Base-by-base conservation (phyloP, 345 rosid species). In the Acer campestre region DNA sequence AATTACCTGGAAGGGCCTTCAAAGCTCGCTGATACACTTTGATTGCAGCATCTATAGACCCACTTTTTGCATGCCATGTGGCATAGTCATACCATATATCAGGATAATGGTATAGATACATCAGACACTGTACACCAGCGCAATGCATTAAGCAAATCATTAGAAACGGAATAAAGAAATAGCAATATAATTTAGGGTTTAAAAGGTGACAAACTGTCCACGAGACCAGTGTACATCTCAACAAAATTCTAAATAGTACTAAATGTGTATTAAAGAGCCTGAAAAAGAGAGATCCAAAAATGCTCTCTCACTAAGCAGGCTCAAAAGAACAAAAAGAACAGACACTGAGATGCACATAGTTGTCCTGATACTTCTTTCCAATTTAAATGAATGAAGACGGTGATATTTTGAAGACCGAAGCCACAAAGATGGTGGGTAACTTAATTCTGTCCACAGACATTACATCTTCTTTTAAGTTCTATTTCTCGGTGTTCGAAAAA, bases 1-100 rank as follows among this genome's bases (percentile, higher is more conserved):
- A 61, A 81, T 35, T 84, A 95, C 99, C 97, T 67, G 97, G 97
- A 80, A 95, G 94, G 67, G 96, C 98, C 90, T 92, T 93, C 82
- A 95, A 80, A 80, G 98, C 96, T 81, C 98, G 89, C 88, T 95
- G 97, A 86, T 87, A 95, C 62, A 95, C 96, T 92, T 92, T 95
- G 81, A 90, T 77, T 79, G 97, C 98, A 77, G 97, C 89, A 85
- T 95, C 99, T 35, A 84, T 65, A 62, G 95, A 84, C 69, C 99
- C 98, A 91, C 83, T 82, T 89, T 92, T 93, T 73, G 91, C 88
- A 82, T 91, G 94, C 98, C 99, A 95, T 18, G 86, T 90, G 74
- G 97, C 98, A 88, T 91, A 96, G 85, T 96, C 97, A 84, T 92
- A 89, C 99, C 97, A 96, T 82, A 88, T 84, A 84, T 92, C 94